Percentiles rank a stretch among this genome's conserved stretches.
phyloP scores from a whole-genome alignment of 179 eudicot species.

The Beta corolliflora region DNA sequence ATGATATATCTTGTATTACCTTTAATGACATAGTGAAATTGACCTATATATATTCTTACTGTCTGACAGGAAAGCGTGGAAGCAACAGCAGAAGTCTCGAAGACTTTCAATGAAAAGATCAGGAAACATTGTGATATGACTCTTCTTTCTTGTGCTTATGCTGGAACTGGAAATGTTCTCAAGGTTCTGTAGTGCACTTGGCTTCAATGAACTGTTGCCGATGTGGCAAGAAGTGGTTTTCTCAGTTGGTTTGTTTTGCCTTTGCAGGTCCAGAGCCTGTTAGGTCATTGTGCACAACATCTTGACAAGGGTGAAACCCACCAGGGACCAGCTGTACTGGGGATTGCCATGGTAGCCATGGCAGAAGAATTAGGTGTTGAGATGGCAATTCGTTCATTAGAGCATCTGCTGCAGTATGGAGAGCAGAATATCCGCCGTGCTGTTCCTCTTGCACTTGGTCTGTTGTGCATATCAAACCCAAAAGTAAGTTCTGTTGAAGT shows the following conservation, averaged over 20 bases:
- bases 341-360: constrained; percentile 98
- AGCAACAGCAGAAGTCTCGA: constrained; percentile 92
- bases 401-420: constrained; percentile 94
- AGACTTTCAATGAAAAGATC: constrained; percentile 86
- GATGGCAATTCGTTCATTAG: constrained; percentile 94
- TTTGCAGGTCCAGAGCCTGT: constrained; percentile 83
- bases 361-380: constrained; percentile 93
- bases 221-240: not conserved
- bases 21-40: not conserved
- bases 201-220: not conserved
- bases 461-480: constrained; percentile 89
- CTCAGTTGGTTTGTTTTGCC: not conserved
- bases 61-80: constrained; percentile 80
- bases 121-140: constrained; percentile 93
- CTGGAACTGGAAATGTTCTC: constrained; percentile 96
- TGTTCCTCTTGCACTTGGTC: constrained; percentile 93
- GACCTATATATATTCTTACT: constrained; percentile 7
- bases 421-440: constrained; percentile 94
- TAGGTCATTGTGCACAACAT: constrained; percentile 95
- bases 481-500: constrained; percentile 48
- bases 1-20: not conserved
- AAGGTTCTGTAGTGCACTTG: constrained; percentile 49
- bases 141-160: constrained; percentile 95
- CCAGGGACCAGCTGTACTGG: constrained; percentile 96
- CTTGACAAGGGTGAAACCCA: constrained; percentile 90